Base-by-base conservation (phyloP, 768 basidiomycete species). In the Mycena filopes region DNA sequence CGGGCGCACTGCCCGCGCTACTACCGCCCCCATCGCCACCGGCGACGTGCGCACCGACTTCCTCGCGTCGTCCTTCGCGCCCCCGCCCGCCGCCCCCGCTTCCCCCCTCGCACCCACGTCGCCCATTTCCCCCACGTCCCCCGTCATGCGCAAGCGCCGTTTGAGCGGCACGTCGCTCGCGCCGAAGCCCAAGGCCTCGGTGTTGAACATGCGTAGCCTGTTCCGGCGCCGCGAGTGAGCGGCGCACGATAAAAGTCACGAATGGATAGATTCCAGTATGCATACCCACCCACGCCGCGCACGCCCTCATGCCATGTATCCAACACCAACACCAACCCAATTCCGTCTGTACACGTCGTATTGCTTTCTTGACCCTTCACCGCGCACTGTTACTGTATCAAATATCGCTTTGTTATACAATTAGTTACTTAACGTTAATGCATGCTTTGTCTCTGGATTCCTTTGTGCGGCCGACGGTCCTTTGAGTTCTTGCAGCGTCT, bases 51-150 rank as follows among this genome's bases (percentile, higher is more conserved):
- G 76, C 47, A 72, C 55, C 66, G 82, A 82, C 47, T 86, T 86
- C 57, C 63, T 85, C 66, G 77, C 78, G 18, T 72, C 78, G n/a
- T 84, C 83, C 36, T 86, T 85, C 65, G 71, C 73, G n/a, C 82
- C 82, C 18, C 38, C 70, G 31, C 62, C 55, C 12, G 28, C 49
- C 10, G 33, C 57, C 25, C 25, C 47, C 50, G 12, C 26, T 6
- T 3, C 46, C 20, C 28, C 54, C 20, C 33, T 36, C 33, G 33
- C 36, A 36, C 56, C 60, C 26, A 12, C 50, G 13, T 53, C 50
- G 26, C 47, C 63, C 16, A 54, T 55, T 26, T 56, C 58, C 8
- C 63, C 63, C 36, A 28, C 26, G 7, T 51, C 48, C 21, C 60
- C 60, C 36, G 23, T 10, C 31, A 16, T 29, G n/a, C n/a, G 48